Evolutionary conservation across 495 filamentous ascomycete genomes (phyloP).

Genomic region (Haplographium delicatum): DNA sequence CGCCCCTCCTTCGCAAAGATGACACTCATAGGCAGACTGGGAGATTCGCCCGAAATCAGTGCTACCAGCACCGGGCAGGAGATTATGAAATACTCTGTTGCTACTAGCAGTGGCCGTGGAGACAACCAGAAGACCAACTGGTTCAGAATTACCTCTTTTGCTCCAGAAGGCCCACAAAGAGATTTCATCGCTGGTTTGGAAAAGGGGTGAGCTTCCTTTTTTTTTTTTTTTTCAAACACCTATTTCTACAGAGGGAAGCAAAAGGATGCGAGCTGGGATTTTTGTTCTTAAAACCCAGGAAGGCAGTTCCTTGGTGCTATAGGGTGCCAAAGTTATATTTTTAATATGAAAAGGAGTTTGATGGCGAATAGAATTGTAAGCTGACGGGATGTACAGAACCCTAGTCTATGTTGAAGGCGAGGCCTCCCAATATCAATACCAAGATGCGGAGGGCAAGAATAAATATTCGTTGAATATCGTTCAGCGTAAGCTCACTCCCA

Average conservation of each 20-base stretch:
- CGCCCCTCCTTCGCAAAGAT: slow-evolving; percentile 33
- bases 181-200: slow-evolving; percentile 59
- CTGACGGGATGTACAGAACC: slow-evolving; percentile 12
- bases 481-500: slow-evolving; percentile 55
- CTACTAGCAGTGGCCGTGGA: slow-evolving; percentile 46
- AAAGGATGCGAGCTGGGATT: too few species aligned
- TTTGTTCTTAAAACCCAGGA: too few species aligned
- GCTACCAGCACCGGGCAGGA: slow-evolving; percentile 62
- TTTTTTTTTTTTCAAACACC: slow-evolving; percentile 6
- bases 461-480: slow-evolving; percentile 54
- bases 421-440: slow-evolving; percentile 53
- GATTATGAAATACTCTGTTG: slow-evolving; percentile 63
- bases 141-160: slow-evolving; percentile 67
- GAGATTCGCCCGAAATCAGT: slow-evolving; percentile 59
- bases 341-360: too few species aligned
- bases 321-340: too few species aligned
- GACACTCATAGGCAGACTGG: slow-evolving; percentile 73
- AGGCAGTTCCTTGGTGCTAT: too few species aligned
- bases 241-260: too few species aligned
- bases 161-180: slow-evolving; percentile 51
- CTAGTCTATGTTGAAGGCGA: slow-evolving; percentile 66
- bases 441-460: slow-evolving; percentile 58
- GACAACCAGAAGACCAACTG: slow-evolving; percentile 69
- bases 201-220: slow-evolving; percentile 68
- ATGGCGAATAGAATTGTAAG: not conserved